phyloP scores from a whole-genome alignment of 208 protist genomes.

The Entamoeba histolytica region DNA sequence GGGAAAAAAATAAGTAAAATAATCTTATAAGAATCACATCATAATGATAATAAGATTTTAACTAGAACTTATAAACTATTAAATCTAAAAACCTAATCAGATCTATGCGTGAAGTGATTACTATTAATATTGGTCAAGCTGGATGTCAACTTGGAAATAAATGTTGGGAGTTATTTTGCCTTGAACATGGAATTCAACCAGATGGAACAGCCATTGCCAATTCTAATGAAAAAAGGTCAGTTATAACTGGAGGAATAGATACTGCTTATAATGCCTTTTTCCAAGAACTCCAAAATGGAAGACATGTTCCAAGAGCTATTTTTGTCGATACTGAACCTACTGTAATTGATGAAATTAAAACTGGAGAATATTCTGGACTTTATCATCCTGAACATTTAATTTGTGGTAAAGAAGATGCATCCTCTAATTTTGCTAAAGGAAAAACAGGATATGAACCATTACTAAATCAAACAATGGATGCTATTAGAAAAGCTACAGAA shows the following conservation, averaged over 20 bases:
- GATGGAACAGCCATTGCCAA: conserved; percentile 56
- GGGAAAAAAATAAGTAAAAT: too few relatives aligned
- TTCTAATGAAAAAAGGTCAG: conserved; percentile 39
- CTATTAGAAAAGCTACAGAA: conserved; percentile 80
- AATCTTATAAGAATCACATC: too few relatives aligned
- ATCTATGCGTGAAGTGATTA: conserved; percentile 65
- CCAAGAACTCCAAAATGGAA: conserved; percentile 53
- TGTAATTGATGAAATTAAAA: conserved; percentile 33
- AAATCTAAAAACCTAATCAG: too few relatives aligned
- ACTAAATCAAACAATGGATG: conserved; percentile 66
- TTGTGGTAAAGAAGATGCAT: conserved; percentile 47
- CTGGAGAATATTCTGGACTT: conserved; percentile 35
- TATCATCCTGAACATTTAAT: conserved; percentile 46
- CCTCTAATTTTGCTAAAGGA: conserved; percentile 60
- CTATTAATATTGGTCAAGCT: conserved; percentile 75
- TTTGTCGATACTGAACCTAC: conserved; percentile 49
- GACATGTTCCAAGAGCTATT: conserved; percentile 36
- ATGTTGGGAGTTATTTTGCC: conserved; percentile 72
- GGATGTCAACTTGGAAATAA: conserved; percentile 80
- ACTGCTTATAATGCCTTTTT: conserved; percentile 75
- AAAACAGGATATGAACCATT: conserved; percentile 87
- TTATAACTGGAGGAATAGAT: conserved; percentile 37
- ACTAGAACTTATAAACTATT: too few relatives aligned
- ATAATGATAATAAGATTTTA: too few relatives aligned
- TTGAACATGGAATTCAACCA: conserved; percentile 52